Percentiles rank a stretch among this genome's conserved stretches.
phyloP scores from a whole-genome alignment of 306 rosid species.

The Cotoneaster glaucophyllus region DNA sequence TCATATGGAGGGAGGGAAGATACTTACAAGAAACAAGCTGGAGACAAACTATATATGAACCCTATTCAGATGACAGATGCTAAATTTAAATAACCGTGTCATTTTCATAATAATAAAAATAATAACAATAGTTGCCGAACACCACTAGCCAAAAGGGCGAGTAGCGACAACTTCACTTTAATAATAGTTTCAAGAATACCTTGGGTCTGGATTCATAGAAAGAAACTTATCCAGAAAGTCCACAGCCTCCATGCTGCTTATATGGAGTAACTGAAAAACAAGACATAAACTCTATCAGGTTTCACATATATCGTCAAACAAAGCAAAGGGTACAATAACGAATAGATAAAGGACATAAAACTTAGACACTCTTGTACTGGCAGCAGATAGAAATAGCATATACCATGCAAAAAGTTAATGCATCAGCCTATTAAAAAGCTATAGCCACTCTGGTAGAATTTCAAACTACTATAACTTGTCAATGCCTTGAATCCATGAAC shows the following conservation, averaged over 20 bases:
- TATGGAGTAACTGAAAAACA: slow-evolving; percentile 46
- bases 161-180: slow-evolving; percentile 1
- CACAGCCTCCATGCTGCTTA: slow-evolving; percentile 76
- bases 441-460: neutral
- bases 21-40: neutral
- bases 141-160: neutral
- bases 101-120: neutral
- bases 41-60: neutral
- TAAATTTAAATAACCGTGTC: neutral
- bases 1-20: neutral
- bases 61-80: neutral
- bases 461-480: neutral
- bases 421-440: neutral
- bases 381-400: neutral
- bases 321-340: neutral
- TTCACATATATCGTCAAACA: neutral
- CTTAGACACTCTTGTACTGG: neutral
- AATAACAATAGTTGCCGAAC: neutral
- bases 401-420: neutral
- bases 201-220: slow-evolving; percentile 66
- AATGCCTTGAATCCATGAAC: neutral
- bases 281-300: slow-evolving; percentile 10
- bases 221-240: slow-evolving; percentile 73
- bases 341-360: neutral
- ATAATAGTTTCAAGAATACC: slow-evolving; percentile 38